Base-by-base conservation (phyloP, 2,329 filamentous ascomycete species). In the Paraphaeosphaeria sporulosa region DNA sequence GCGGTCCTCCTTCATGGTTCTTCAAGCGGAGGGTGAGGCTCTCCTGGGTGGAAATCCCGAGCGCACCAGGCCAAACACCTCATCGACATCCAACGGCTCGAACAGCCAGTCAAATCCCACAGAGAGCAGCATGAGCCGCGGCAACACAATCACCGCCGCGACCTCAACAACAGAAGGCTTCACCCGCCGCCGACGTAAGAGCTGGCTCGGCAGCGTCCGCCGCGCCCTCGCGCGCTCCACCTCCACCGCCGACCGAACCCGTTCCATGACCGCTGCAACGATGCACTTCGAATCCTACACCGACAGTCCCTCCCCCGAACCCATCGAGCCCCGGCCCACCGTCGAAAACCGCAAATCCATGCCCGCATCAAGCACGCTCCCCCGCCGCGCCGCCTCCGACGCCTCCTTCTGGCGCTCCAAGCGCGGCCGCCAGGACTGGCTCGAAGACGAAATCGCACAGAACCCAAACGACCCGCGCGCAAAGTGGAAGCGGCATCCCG, bases 21-120 rank as follows among this genome's bases (percentile, higher is more conserved):
- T 83, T 2, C 84, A 84, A 67, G 78, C 79, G 17, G 84, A 87
- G 71, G 82, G 83, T 15, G 81, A 85, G 53, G 79, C 80, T 3
- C 77, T 87, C 1, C 80, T 87, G 27, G 81, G 80, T 4, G 81
- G 81, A 4, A 76, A 72, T 19, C 75, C 72, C 12, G 74, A 77
- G 30, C 63, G 69, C 54, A 44, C 60, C 30, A 62, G 78, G 62
- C 70, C 75, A 53, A 56, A 69, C 2, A 76, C 74, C 4, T 67
- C 72, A 1, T 76, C 73, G 10, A 71, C 69, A 3, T 72, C 70
- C 9, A 67, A 68, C 23, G 65, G 65, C 6, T 74, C 73, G 1
- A 70, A 64, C 42, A 58, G 67, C 7, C 65, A 71, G 12, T 61
- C 67, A 2, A 63, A 67, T 34, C 66, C 73, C 36, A 70, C 65